A percentile compares a stretch with the other conserved stretches of the same genome.
These are phyloP conservation scores for Daldinia concentrica DNA, from an alignment of 495 filamentous ascomycete species.

Conservation along the genomic window DNA sequence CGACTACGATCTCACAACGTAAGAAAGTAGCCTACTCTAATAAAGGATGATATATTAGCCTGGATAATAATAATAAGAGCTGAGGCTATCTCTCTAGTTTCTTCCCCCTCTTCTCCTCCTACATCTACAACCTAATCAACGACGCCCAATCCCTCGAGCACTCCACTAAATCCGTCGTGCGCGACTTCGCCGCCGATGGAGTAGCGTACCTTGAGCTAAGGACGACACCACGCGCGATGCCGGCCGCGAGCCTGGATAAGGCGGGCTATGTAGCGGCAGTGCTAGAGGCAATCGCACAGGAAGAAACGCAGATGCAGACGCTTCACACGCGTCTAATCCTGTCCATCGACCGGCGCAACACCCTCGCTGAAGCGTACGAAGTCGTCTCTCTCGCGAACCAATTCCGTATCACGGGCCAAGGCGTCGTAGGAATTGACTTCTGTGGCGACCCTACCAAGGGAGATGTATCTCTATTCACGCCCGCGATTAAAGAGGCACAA, in stretches of 20 bases:
- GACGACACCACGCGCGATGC: slow-evolving; percentile 75
- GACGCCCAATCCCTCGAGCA: slow-evolving; percentile 64
- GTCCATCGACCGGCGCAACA: slow-evolving; percentile 75
- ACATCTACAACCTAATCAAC: slow-evolving; percentile 78
- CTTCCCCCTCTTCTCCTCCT: slow-evolving; percentile 80
- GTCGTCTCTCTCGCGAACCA: slow-evolving; percentile 70
- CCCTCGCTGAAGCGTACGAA: slow-evolving; percentile 62
- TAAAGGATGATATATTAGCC: neutral
- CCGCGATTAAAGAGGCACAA: slow-evolving; percentile 66
- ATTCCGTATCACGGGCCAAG: slow-evolving; percentile 61
- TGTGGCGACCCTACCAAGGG: slow-evolving; percentile 78
- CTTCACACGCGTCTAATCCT: slow-evolving; percentile 68
- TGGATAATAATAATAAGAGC: neutral
- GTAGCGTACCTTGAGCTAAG: slow-evolving; percentile 84
- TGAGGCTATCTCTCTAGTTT: slow-evolving; percentile 55
- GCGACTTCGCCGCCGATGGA: slow-evolving; percentile 74
- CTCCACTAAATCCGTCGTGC: slow-evolving; percentile 74
- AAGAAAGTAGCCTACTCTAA: slow-evolving; percentile 49
- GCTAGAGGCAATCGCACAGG: slow-evolving; percentile 66
- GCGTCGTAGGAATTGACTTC: slow-evolving; percentile 81
- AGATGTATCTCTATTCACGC: slow-evolving; percentile 64
- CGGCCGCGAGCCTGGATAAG: slow-evolving; percentile 62
- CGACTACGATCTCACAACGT: slow-evolving; percentile 76
- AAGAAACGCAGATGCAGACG: slow-evolving; percentile 31
- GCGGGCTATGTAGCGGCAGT: slow-evolving; percentile 72